Conservation (phyloP, 768 basidiomycete genomes). For the Psilocybe cyanescens region DNA sequence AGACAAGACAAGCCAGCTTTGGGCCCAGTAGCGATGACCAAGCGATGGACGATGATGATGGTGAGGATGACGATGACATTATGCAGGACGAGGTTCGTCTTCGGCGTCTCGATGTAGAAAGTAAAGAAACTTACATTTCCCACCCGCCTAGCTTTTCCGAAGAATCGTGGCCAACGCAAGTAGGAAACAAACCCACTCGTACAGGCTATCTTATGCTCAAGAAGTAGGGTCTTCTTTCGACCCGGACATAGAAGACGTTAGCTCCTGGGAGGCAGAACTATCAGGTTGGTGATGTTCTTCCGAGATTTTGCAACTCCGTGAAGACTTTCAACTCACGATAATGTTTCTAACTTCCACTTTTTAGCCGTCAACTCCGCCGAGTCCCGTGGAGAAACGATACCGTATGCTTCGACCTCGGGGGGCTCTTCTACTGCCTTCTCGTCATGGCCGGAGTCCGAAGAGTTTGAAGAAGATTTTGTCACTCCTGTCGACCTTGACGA, state of each 20-base stretch:
- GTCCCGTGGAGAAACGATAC: constrained; percentile 3
- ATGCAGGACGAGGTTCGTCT: constrained; percentile 65
- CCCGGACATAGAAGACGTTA: constrained; percentile 68
- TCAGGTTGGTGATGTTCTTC: constrained; percentile 33
- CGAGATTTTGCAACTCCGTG: constrained; percentile 6
- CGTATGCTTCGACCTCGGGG: constrained; percentile 1
- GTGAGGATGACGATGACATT: constrained; percentile 57
- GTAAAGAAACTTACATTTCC: constrained; percentile 4
- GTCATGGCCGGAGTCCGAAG: not conserved
- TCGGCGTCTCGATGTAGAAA: not conserved
- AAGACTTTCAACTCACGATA: constrained; percentile 1
- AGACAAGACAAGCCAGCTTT: constrained; percentile 32
- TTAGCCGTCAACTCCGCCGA: constrained; percentile 12
- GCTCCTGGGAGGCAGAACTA: constrained; percentile 63
- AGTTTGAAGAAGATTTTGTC: constrained; percentile 25
- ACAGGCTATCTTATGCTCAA: constrained; percentile 62
- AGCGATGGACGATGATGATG: constrained; percentile 52
- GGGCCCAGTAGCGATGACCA: constrained; percentile 54
- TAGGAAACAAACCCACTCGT: constrained; percentile 52
- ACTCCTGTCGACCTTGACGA: constrained; percentile 54
- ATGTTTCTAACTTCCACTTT: not conserved
- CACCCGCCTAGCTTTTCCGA: constrained; percentile 55
- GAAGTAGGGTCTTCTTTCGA: constrained; percentile 82
- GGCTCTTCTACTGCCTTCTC: constrained; percentile 2
- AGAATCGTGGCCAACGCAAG: constrained; percentile 64